phyloP scores from a whole-genome alignment of 495 filamentous ascomycete genomes.

The Letharia columbiana region DNA sequence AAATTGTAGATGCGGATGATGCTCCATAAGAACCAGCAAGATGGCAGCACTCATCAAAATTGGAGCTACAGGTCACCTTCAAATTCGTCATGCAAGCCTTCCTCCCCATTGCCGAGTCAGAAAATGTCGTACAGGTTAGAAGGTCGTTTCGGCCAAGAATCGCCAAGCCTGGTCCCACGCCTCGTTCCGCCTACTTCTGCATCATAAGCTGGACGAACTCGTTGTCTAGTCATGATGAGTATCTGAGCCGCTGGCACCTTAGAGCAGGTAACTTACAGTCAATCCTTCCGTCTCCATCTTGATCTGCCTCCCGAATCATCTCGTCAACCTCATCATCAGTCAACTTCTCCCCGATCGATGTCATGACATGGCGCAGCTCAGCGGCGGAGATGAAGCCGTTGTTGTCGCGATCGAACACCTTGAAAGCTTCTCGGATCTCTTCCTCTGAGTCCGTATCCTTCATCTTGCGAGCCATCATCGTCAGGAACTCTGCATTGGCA shows the following conservation, averaged over 20 bases:
- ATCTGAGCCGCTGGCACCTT: not conserved
- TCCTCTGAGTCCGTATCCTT: conserved; percentile 99
- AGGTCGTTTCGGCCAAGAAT: not conserved
- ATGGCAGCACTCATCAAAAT: not conserved
- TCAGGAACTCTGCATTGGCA: conserved; percentile 71
- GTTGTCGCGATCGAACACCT: conserved; percentile 99
- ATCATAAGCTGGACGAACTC: conserved; percentile 99
- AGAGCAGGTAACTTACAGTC: conserved; percentile 59
- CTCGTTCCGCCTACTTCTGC: conserved; percentile 64
- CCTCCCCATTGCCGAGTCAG: not conserved
- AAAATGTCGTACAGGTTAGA: not conserved
- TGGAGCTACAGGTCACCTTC: not conserved
- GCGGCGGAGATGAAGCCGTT: conserved; percentile 98
- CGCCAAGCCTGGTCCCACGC: not conserved
- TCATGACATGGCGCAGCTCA: conserved; percentile 98
- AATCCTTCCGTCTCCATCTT: conserved; percentile 95
- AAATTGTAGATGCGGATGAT: not conserved
- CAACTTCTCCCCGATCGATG: conserved; percentile 97
- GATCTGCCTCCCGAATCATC: conserved; percentile 99
- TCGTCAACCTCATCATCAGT: conserved; percentile 99
- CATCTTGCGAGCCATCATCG: conserved; percentile 99
- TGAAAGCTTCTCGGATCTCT: conserved; percentile 90
- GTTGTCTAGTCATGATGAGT: conserved; percentile 59
- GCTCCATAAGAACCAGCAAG: not conserved
- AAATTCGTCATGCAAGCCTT: not conserved